Percentiles rank a stretch among this genome's conserved stretches.
phyloP scores from a whole-genome alignment of 108 stramenopile genomes.

The Ochromonas danica region DNA sequence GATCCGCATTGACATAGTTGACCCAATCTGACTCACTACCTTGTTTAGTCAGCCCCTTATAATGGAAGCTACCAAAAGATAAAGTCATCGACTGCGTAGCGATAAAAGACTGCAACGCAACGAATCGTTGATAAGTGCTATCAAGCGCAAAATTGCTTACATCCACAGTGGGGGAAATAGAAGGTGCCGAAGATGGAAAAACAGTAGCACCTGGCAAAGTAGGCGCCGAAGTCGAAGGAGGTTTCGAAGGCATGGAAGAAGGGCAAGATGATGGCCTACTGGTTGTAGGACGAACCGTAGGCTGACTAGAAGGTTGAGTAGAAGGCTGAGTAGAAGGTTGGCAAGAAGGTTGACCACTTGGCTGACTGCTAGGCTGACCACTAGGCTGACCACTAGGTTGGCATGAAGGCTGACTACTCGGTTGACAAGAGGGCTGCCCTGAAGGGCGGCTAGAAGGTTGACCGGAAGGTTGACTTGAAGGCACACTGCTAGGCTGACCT shows the following conservation, averaged over 20 bases:
- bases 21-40: not conserved
- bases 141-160: not conserved
- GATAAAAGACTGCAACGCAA: not conserved
- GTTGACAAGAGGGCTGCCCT: not conserved
- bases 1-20: not conserved
- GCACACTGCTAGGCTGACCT: no score
- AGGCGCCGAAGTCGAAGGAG: constrained; percentile 6
- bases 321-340: not conserved
- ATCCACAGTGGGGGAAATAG: not conserved
- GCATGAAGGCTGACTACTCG: not conserved
- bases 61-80: not conserved
- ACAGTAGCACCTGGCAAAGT: not conserved
- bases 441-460: not conserved
- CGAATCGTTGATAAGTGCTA: not conserved
- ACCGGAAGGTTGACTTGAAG: not conserved
- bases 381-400: not conserved
- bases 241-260: not conserved
- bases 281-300: not conserved
- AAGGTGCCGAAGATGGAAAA: not conserved
- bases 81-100: not conserved
- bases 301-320: not conserved
- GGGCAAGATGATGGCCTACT: constrained; percentile 3
- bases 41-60: not conserved
- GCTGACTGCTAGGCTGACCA: not conserved
- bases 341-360: not conserved